A percentile compares a stretch with the other conserved stretches of the same genome.
Conservation (phyloP, 345 rosid species). For the Corymbia maculata region DNA sequence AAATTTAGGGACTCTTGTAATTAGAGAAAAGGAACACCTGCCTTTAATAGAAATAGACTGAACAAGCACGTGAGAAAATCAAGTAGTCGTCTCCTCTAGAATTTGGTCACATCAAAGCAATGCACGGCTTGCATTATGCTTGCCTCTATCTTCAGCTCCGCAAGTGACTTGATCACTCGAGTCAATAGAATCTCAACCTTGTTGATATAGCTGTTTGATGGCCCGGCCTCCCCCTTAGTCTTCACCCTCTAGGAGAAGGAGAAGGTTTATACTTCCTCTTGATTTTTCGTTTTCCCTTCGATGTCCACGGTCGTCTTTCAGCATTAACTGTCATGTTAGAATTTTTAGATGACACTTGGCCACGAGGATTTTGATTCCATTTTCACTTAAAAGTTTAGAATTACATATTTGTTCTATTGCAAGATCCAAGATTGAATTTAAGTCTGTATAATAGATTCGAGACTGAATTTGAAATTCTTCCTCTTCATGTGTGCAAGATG, state of each 20-base stretch:
- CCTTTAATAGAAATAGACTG: too few relatives aligned
- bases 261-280: background rate
- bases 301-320: background rate
- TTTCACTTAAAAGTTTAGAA: background rate
- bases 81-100: too few relatives aligned
- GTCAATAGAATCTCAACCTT: background rate
- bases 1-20: too few relatives aligned
- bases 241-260: background rate
- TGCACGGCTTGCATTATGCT: too few relatives aligned
- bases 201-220: background rate
- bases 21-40: too few relatives aligned
- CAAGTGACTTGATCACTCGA: background rate
- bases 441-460: background rate
- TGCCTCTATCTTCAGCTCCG: fast-evolving
- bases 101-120: too few relatives aligned
- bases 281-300: background rate
- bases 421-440: background rate
- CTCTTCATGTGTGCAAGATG: fast-evolving
- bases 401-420: background rate
- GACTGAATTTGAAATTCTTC: background rate
- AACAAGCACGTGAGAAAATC: too few relatives aligned
- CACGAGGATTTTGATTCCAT: background rate
- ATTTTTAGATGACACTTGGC: background rate
- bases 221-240: background rate
- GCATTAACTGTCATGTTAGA: background rate